Percentiles rank a stretch among this genome's conserved stretches.
Evolutionary conservation across 768 basidiomycete species (phyloP).

Genomic region (Podaxis sp.): DNA sequence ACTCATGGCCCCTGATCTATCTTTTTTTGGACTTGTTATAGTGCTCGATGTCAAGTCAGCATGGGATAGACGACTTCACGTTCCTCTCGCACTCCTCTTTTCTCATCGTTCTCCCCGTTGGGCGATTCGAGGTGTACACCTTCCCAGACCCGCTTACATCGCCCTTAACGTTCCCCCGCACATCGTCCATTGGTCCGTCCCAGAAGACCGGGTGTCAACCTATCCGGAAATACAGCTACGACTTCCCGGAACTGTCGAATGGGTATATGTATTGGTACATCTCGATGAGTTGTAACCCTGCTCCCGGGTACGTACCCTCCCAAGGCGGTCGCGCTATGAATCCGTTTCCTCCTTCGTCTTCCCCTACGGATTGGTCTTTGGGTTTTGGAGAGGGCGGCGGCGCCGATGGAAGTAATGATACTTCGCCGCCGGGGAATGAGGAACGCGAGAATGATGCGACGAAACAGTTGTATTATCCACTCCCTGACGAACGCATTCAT

Average conservation of each 20-base stretch:
- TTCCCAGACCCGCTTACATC: slow-evolving; percentile 38
- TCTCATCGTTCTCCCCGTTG: slow-evolving; percentile 46
- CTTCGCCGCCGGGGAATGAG: slow-evolving; percentile 41
- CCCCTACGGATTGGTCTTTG: slow-evolving; percentile 5
- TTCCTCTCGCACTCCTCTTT: slow-evolving; percentile 47
- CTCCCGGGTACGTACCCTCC: slow-evolving; percentile 41
- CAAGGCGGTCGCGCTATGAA: slow-evolving; percentile 22
- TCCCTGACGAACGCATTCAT: slow-evolving; percentile 48
- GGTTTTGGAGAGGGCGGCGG: slow-evolving; percentile 1
- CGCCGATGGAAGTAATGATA: slow-evolving; percentile 35
- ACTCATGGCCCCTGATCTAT: slow-evolving; percentile 1
- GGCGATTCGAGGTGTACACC: slow-evolving; percentile 48
- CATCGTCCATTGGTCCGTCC: background rate
- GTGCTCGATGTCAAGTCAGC: slow-evolving; percentile 40
- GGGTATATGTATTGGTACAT: slow-evolving; percentile 55
- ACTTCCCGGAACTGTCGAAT: slow-evolving; percentile 42
- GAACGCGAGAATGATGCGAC: slow-evolving; percentile 31
- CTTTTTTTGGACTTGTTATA: slow-evolving; percentile 19
- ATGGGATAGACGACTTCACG: slow-evolving; percentile 54
- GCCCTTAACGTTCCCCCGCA: background rate
- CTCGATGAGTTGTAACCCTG: slow-evolving; percentile 52
- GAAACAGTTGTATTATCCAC: slow-evolving; percentile 43
- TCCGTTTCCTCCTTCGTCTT: slow-evolving; percentile 1
- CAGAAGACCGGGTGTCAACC: slow-evolving; percentile 26
- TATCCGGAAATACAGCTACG: slow-evolving; percentile 35